A percentile compares a stretch with the other conserved stretches of the same genome.
phyloP scores from a whole-genome alignment of 192 early-diverging fungal species.

The Backusella tarrabulga region DNA sequence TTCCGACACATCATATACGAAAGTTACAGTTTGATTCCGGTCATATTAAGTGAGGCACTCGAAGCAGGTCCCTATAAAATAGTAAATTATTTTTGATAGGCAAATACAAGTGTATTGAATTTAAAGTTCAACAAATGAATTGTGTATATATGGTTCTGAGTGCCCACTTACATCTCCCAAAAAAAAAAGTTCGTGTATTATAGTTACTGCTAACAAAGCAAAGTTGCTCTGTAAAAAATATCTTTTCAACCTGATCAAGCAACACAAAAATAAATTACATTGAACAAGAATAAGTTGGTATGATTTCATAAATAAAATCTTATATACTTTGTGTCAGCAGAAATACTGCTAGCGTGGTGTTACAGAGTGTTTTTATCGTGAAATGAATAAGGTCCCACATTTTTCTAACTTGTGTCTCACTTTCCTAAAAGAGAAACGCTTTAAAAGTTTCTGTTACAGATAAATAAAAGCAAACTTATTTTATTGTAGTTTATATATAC shows the following conservation, averaged over 20 bases:
- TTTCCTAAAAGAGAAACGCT: neutral
- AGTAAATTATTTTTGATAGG: conserved; percentile 67
- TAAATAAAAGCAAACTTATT: conserved; percentile 2
- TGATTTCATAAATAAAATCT: neutral
- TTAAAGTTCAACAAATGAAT: conserved; percentile 2
- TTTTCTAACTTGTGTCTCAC: neutral
- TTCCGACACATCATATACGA: conserved; percentile 56
- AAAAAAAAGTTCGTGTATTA: no score
- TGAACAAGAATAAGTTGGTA: no score
- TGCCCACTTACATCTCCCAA: no score
- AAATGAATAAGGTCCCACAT: neutral
- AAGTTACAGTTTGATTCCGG: conserved; percentile 49
- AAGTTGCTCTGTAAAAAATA: no score
- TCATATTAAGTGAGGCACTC: conserved; percentile 67
- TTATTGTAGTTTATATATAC: neutral
- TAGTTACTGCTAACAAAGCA: no score
- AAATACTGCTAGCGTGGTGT: neutral
- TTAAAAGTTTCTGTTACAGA: neutral
- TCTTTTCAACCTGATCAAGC: no score
- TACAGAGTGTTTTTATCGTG: neutral
- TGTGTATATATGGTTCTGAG: no score
- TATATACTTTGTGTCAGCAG: neutral
- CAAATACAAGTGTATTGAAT: conserved; percentile 46
- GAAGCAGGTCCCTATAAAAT: conserved; percentile 75
- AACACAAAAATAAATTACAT: no score